Conservation (phyloP, 2,329 filamentous ascomycete species). For the Colletotrichum destructivum region DNA sequence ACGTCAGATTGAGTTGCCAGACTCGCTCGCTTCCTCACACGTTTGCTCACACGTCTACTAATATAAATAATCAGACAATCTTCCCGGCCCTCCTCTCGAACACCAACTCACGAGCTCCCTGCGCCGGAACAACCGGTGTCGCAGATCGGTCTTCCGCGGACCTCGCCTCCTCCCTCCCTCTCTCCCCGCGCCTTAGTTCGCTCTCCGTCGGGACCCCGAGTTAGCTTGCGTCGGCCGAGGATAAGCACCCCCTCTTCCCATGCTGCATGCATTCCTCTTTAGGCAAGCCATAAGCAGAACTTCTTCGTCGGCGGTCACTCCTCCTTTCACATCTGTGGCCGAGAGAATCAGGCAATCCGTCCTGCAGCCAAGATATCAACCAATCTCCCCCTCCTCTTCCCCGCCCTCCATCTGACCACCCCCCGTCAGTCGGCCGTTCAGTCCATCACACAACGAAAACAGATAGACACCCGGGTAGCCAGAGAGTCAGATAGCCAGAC, state of each 20-base stretch:
- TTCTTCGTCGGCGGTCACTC: slow-evolving; percentile 14
- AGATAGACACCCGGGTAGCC: neutral
- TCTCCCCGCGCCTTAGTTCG: slow-evolving; percentile 6
- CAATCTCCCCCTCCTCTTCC: neutral
- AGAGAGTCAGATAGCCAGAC: neutral
- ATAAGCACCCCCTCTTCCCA: neutral
- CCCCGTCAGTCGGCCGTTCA: neutral
- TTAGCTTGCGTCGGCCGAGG: too few relatives aligned
- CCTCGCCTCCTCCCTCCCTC: neutral
- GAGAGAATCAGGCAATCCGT: slow-evolving; percentile 12
- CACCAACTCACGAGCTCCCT: slow-evolving; percentile 8
- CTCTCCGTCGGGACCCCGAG: neutral
- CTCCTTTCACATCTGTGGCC: slow-evolving; percentile 14
- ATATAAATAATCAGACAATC: neutral
- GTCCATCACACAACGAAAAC: neutral
- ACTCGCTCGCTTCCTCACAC: neutral
- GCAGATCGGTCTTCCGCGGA: slow-evolving; percentile 36
- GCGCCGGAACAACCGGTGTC: slow-evolving; percentile 31
- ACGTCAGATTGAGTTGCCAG: neutral
- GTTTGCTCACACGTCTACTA: too few relatives aligned
- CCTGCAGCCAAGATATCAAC: slow-evolving; percentile 3
- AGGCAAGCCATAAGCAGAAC: slow-evolving; percentile 11
- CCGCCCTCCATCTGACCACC: slow-evolving; percentile 1
- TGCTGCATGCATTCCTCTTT: neutral
- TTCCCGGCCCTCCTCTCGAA: neutral